Conservation (phyloP, 805 yeast species). For the Saccharomycopsis sp. region DNA sequence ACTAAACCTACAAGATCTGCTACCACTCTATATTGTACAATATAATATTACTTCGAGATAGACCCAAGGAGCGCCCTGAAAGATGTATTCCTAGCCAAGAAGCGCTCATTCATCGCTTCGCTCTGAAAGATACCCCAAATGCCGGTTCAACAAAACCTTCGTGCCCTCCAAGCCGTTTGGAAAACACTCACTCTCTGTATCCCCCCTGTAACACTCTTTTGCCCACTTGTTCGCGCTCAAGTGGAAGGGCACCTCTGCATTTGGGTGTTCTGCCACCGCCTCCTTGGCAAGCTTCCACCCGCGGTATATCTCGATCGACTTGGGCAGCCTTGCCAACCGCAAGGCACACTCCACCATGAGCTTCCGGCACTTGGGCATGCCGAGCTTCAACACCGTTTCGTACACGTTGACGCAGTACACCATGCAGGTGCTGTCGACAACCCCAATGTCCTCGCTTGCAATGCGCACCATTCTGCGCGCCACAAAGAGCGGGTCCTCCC, state of each 20-base stretch:
- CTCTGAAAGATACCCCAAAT: conserved; percentile 14
- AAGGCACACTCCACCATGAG: conserved; percentile 88
- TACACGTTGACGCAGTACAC: conserved; percentile 84
- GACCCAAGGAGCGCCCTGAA: too few relatives aligned
- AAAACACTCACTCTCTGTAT: conserved; percentile 6
- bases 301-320: conserved; percentile 78
- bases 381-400: conserved; percentile 81
- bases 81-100: too few relatives aligned
- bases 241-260: conserved; percentile 9
- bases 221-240: not conserved
- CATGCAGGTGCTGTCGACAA: conserved; percentile 70
- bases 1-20: too few relatives aligned
- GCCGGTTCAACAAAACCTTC: conserved; percentile 3
- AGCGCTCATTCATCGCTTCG: not conserved
- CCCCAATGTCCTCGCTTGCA: conserved; percentile 91
- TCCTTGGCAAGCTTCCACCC: conserved; percentile 46
- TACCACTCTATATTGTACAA: too few relatives aligned
- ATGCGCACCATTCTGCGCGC: conserved; percentile 89
- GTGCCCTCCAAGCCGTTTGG: conserved; percentile 6
- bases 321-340: conserved; percentile 77
- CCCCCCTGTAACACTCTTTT: not conserved
- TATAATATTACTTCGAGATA: too few relatives aligned
- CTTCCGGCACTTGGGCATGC: conserved; percentile 90
- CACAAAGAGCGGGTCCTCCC: conserved; percentile 87
- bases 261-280: conserved; percentile 3